Conservation (phyloP, 2,329 filamentous ascomycete genomes). For the Zymoseptoria pseudotritici region DNA sequence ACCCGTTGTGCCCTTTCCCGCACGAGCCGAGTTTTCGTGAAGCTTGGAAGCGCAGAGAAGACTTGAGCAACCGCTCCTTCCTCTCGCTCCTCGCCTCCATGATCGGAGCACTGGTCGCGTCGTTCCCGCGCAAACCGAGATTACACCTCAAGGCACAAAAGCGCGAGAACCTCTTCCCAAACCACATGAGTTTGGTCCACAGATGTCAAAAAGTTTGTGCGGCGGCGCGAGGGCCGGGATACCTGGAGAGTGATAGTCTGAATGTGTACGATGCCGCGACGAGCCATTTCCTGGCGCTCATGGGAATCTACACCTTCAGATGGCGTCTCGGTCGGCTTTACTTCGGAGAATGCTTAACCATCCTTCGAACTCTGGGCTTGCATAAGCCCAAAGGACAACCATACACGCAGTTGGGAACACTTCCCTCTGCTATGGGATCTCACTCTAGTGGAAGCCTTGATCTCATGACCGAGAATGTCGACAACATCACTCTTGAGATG, state of each 20-base stretch:
- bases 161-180: conserved; percentile 58
- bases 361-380: conserved; percentile 60
- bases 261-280: conserved; percentile 59
- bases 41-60: conserved; percentile 59
- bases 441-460: conserved; percentile 30
- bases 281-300: conserved; percentile 66
- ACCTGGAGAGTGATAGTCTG: conserved; percentile 47
- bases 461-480: conserved; percentile 32
- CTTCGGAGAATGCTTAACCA: conserved; percentile 63
- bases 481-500: conserved; percentile 47
- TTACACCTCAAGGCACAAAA: conserved; percentile 62
- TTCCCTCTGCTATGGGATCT: conserved; percentile 32
- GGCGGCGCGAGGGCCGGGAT: conserved; percentile 55
- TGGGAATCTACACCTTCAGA: conserved; percentile 60
- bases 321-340: conserved; percentile 62
- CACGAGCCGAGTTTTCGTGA: conserved; percentile 71
- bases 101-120: conserved; percentile 65
- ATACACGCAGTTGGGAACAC: conserved; percentile 32
- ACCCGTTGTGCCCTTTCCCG: conserved; percentile 68
- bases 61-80: conserved; percentile 59
- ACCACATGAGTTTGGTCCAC: conserved; percentile 61
- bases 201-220: conserved; percentile 64
- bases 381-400: conserved; percentile 47
- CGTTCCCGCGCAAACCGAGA: conserved; percentile 64
- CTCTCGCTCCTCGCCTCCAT: conserved; percentile 66